Evolutionary conservation across 495 filamentous ascomycete genomes (phyloP), one percentile per base, ranked within the genome.

Genomic region (Copromyces sp.): DNA sequence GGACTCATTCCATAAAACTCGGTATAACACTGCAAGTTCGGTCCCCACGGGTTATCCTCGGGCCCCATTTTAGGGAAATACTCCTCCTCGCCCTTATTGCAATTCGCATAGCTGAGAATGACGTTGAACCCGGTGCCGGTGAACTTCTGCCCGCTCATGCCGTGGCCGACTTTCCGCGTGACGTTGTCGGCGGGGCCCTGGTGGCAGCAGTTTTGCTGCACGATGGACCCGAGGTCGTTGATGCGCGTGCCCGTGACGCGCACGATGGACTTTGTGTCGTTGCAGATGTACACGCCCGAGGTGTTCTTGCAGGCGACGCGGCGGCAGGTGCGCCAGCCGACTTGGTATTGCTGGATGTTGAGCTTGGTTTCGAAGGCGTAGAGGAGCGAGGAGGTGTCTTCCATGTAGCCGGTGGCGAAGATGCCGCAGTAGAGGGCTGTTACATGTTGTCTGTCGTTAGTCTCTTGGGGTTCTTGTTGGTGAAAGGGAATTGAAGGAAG

Each of bases 261-360:
- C 12, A 75, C 68, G 38, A 39, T 68, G 3, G 68, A 5, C 20
- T 69, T 35, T 3, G 70, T 71, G 73, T 74, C 75, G 73, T 76
- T 76, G 75, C 75, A 76, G 47, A 75, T 72, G 65, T 75, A 74
- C 17, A 75, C 32, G 0, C 39, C 74, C 2, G 16, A 41, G 1
- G 74, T 75, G 74, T 72, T 53, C 8, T 17, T 16, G 74, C 74
- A 75, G 39, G 17, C 65, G 20, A 47, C 37, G 7, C 73, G 74
- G 0, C 38, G n/a, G 44, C 74, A 75, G 0, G 32, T 11, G 24
- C 29, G 24, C 29, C 53, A 65, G 6, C 53, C 53, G 38, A 73
- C 71, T 17, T 17, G 17, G 74, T 73, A 75, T n/a, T 38, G 3
- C 6, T 8, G 32, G 1, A 65, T 35, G 17, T 45, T 35, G 4